Evolutionary conservation across 2,329 filamentous ascomycete species (phyloP), one percentile per base, ranked within the genome.

Genomic region (Tolypocladium ophioglossoides): DNA sequence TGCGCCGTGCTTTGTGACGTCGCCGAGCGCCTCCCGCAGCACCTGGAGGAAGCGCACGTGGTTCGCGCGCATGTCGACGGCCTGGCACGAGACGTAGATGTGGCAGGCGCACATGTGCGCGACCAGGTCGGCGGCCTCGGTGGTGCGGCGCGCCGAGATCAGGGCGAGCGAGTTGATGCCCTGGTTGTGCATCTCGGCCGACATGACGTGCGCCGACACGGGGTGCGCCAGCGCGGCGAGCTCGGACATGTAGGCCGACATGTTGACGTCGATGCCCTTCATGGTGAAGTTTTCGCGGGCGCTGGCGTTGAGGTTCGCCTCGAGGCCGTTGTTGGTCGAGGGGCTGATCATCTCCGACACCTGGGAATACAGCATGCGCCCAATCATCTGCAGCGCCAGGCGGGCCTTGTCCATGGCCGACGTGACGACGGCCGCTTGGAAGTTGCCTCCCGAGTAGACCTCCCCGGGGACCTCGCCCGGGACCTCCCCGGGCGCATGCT

Each of bases 161-260:
- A 87, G 68, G 0, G 84, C 85, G 16, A 87, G 72, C 0, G 80
- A 85, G 62, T 88, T 88, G 57, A 88, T 71, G 0, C 76, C 72
- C 64, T 88, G 84, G 61, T 87, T 87, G 39, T 78, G 72, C 78
- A 85, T 84, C 64, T 88, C 85, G 1, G 85, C 83, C 0, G 76
- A 76, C 64, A 84, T 81, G 1, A 87, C 80, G 59, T 87, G 83
- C 2, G 73, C 73, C 40, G 77, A 78, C 16, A 87, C 78, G 0
- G 85, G 83, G 55, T 82, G 79, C 1, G 83, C 78, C 0, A 87
- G 74, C 57, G 78, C 82, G 0, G 73, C 79, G 10, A 87, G 69
- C 65, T 87, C 84, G 1, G 82, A 78, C 65, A 79, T 78, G 58
- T 85, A 82, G 0, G 82, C 78, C 0, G 84, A 80, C 70, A 85